Evolutionary conservation across 768 basidiomycete genomes (phyloP).

Genomic region (Pleurotus eryngii): DNA sequence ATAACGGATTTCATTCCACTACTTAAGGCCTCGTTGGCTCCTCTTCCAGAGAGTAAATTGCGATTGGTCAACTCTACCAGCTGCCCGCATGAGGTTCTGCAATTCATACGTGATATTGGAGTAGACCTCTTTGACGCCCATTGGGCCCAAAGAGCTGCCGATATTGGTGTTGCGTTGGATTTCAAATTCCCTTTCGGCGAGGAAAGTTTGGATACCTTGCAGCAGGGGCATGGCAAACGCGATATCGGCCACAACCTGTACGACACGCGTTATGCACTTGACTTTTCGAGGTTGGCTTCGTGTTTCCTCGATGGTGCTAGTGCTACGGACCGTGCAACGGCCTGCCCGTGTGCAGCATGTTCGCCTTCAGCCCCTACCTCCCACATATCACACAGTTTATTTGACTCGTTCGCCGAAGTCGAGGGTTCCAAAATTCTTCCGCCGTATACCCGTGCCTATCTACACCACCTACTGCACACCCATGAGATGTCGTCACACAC

Average conservation of each 20-base stretch:
- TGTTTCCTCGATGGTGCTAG: constrained; percentile 28
- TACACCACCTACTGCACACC: constrained; percentile 83
- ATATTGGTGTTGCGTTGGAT: constrained; percentile 73
- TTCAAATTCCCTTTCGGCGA: constrained; percentile 61
- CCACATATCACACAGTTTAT: constrained; percentile 41
- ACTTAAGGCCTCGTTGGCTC: constrained; percentile 54
- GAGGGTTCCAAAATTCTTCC: constrained; percentile 11
- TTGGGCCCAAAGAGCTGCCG: constrained; percentile 69
- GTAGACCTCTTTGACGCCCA: constrained; percentile 73
- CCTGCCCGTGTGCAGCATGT: constrained; percentile 58
- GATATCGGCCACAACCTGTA: constrained; percentile 78
- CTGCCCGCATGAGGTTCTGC: constrained; percentile 76
- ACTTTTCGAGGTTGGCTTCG: constrained; percentile 55
- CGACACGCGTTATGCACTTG: constrained; percentile 48
- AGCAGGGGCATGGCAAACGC: constrained; percentile 20
- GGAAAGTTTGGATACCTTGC: not conserved
- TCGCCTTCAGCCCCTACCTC: constrained; percentile 36
- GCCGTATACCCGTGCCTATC: constrained; percentile 55
- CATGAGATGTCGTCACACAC: constrained; percentile 90
- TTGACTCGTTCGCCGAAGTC: constrained; percentile 25
- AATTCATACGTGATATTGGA: constrained; percentile 59
- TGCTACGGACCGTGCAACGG: constrained; percentile 9
- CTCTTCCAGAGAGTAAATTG: constrained; percentile 53
- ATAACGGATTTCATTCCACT: constrained; percentile 30
- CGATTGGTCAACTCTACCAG: constrained; percentile 54